Percentiles rank a stretch among this genome's conserved stretches.
Evolutionary conservation across 2,329 filamentous ascomycete genomes (phyloP).

Genomic region (Clonostachys solani): DNA sequence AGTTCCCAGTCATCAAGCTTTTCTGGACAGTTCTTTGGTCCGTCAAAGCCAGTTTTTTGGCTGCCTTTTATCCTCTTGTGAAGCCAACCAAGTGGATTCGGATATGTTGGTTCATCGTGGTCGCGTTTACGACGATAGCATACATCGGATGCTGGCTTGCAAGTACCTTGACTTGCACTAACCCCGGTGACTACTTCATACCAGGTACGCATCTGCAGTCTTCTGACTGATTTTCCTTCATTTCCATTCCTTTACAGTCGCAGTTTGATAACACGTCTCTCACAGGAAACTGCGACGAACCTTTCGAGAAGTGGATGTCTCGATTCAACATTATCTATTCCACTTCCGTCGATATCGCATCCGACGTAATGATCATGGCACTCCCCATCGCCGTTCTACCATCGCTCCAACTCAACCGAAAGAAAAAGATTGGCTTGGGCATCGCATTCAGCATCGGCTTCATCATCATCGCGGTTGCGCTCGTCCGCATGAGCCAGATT

Average conservation of each 20-base stretch:
- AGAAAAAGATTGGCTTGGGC: constrained; percentile 35
- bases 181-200: constrained; percentile 7
- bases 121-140: constrained; percentile 8
- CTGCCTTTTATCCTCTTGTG: constrained; percentile 12
- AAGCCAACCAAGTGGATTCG: constrained; percentile 5
- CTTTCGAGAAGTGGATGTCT: constrained; percentile 4
- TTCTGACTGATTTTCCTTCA: no score
- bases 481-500: constrained; percentile 13
- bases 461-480: constrained; percentile 14
- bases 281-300: constrained; percentile 8
- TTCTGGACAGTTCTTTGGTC: constrained; percentile 14
- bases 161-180: constrained; percentile 7
- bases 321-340: constrained; percentile 9
- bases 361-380: constrained; percentile 35
- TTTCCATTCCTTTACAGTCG: neutral
- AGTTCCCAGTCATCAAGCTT: constrained; percentile 14
- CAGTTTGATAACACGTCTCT: neutral
- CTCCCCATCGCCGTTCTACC: constrained; percentile 38
- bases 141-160: constrained; percentile 10
- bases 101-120: constrained; percentile 10
- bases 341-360: constrained; percentile 7
- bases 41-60: constrained; percentile 15
- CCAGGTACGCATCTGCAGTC: neutral
- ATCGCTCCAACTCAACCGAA: constrained; percentile 32
- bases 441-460: constrained; percentile 35